phyloP scores from a whole-genome alignment of 2,329 filamentous ascomycete genomes.

The Trichoderma sp. region DNA sequence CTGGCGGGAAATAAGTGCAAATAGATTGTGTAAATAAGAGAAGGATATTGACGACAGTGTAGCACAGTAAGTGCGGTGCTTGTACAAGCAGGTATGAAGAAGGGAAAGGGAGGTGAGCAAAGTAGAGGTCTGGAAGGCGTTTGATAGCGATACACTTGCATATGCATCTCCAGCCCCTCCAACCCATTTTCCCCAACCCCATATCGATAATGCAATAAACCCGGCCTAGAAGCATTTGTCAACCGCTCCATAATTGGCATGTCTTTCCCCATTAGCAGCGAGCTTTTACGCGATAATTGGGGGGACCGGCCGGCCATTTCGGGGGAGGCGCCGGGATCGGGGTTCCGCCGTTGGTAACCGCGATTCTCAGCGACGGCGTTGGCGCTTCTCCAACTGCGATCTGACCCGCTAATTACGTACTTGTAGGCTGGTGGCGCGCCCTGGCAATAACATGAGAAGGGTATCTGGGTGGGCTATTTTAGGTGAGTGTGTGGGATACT shows the following conservation, averaged over 20 bases:
- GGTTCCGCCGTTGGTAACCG: constrained; percentile 20
- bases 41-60: background rate
- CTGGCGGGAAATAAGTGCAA: background rate
- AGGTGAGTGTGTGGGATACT: background rate
- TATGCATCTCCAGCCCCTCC: background rate
- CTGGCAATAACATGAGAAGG: background rate
- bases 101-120: constrained; percentile 7
- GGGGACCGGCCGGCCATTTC: background rate
- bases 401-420: constrained; percentile 3
- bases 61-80: background rate
- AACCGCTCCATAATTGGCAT: constrained; percentile 9
- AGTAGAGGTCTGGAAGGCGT: background rate
- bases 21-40: background rate
- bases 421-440: background rate
- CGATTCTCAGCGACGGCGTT: background rate
- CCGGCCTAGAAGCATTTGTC: constrained; percentile 10
- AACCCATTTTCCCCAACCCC: background rate
- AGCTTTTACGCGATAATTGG: constrained; percentile 10
- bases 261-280: background rate
- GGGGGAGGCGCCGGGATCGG: constrained; percentile 20
- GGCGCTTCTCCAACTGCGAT: constrained; percentile 3
- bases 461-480: background rate
- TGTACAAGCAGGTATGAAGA: background rate
- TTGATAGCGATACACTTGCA: constrained; percentile 6
- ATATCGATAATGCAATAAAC: constrained; percentile 8